Percentiles rank a stretch among this genome's conserved stretches.
phyloP scores from a whole-genome alignment of 2,329 filamentous ascomycete genomes.

The Allantophomopsis lycopodina region DNA sequence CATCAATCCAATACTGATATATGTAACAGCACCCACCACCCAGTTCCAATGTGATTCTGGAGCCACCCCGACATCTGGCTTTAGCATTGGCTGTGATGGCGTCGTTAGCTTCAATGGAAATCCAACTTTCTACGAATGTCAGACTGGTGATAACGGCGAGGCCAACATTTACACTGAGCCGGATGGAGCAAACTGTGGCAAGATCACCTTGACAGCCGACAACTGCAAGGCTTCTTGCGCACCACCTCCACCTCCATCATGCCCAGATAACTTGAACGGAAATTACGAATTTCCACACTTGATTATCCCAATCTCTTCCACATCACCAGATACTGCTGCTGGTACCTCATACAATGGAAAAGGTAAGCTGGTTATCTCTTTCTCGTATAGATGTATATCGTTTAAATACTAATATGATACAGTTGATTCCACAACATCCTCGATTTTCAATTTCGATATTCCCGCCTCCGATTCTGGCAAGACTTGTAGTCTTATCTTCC shows the following conservation, averaged over 20 bases:
- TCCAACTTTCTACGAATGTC: conserved; percentile 41
- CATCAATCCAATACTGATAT: not conserved
- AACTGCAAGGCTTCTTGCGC: conserved; percentile 14
- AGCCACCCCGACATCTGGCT: conserved; percentile 35
- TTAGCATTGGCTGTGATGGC: conserved; percentile 37
- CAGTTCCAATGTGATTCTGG: conserved; percentile 30
- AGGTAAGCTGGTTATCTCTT: too few relatives aligned
- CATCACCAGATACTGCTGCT: conserved; percentile 31
- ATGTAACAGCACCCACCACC: conserved; percentile 2
- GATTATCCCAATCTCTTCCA: conserved; percentile 43
- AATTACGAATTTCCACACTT: conserved; percentile 44
- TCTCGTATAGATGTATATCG: too few relatives aligned
- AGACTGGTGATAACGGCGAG: conserved; percentile 18
- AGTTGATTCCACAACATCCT: conserved; percentile 34
- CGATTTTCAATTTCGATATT: conserved; percentile 58
- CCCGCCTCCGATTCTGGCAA: conserved; percentile 34
- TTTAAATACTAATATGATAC: conserved; percentile 26
- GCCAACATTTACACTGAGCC: conserved; percentile 22
- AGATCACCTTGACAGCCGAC: conserved; percentile 20
- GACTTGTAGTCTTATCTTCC: conserved; percentile 50
- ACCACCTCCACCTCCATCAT: conserved; percentile 1
- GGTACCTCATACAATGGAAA: conserved; percentile 29
- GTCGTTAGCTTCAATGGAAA: conserved; percentile 33
- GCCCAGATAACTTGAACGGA: conserved; percentile 27
- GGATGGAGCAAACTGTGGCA: conserved; percentile 18